These are phyloP conservation scores for Wakefieldia striispora DNA, from an alignment of 768 basidiomycete species.

Conservation along the genomic window DNA sequence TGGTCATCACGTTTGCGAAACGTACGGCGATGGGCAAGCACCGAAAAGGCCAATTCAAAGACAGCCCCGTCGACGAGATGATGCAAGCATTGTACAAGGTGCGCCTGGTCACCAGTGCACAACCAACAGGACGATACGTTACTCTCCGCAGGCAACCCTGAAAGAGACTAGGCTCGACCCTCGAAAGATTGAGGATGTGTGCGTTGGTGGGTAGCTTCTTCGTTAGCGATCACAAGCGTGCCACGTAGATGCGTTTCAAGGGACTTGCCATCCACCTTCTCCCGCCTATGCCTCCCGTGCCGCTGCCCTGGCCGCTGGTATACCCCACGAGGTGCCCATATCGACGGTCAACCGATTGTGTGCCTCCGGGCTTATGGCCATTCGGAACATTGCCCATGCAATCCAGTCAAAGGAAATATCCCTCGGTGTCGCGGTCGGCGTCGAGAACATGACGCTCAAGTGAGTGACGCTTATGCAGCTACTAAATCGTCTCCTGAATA, in stretches of 20 bases:
- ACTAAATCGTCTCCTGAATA: neutral
- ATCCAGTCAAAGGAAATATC: conserved; percentile 82
- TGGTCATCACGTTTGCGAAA: conserved; percentile 87
- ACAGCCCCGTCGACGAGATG: conserved; percentile 83
- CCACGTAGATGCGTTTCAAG: conserved; percentile 34
- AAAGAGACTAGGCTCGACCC: conserved; percentile 68
- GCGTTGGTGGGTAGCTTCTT: conserved; percentile 56
- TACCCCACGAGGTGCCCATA: conserved; percentile 84
- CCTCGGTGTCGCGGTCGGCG: conserved; percentile 81
- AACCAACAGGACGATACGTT: neutral
- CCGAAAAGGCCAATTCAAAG: conserved; percentile 92
- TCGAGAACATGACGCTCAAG: conserved; percentile 84
- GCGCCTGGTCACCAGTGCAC: conserved; percentile 7
- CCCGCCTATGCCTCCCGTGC: conserved; percentile 82
- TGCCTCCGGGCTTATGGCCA: conserved; percentile 92
- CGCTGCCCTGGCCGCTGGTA: conserved; percentile 84
- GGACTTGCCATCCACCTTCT: conserved; percentile 81
- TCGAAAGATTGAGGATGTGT: conserved; percentile 74
- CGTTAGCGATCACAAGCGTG: neutral
- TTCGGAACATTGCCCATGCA: conserved; percentile 84
- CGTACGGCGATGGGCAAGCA: conserved; percentile 86
- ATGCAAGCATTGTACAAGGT: conserved; percentile 81
- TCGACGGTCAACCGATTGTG: conserved; percentile 92
- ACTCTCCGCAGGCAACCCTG: conserved; percentile 53
- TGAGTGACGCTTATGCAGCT: conserved; percentile 34